Conservation (phyloP, 2,329 filamentous ascomycete genomes). For the Trichoderma oligosporum region DNA sequence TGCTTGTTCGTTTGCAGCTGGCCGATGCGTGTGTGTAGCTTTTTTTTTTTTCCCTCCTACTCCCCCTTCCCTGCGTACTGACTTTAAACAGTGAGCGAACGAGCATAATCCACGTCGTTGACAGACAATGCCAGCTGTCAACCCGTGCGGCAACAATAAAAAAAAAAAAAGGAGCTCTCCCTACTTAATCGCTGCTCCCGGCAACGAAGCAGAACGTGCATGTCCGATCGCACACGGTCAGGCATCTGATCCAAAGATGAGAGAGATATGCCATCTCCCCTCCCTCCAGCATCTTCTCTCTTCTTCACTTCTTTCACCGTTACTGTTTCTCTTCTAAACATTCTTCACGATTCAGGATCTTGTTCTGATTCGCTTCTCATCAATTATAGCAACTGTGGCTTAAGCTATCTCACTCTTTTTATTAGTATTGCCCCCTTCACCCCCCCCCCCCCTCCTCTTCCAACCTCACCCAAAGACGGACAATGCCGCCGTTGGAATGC, state of each 20-base stretch:
- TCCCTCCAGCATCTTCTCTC: background rate
- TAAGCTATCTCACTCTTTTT: background rate
- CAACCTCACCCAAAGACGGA: conserved; percentile 34
- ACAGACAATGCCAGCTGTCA: conserved; percentile 7
- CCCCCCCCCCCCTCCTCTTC: conserved; percentile 20
- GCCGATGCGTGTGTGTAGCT: background rate
- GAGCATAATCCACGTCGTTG: background rate
- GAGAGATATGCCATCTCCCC: background rate
- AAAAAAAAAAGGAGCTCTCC: background rate
- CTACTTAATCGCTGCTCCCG: background rate
- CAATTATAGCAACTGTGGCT: too few species aligned
- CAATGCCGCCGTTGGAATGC: conserved; percentile 35
- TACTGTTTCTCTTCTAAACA: background rate
- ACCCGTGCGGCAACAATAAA: background rate
- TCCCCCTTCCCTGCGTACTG: background rate
- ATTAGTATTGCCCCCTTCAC: background rate
- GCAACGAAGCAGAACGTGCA: background rate
- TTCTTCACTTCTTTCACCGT: background rate
- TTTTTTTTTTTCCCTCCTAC: background rate
- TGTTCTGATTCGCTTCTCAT: background rate
- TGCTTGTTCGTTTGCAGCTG: conserved; percentile 8
- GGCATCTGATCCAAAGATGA: conserved; percentile 2
- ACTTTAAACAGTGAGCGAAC: background rate
- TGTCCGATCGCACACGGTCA: conserved; percentile 8
- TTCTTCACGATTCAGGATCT: conserved; percentile 1